Evolutionary conservation across 371 early-diverging fungal species (phyloP), one percentile per base, ranked within the genome.

Genomic region (Haplosporangium sp.): DNA sequence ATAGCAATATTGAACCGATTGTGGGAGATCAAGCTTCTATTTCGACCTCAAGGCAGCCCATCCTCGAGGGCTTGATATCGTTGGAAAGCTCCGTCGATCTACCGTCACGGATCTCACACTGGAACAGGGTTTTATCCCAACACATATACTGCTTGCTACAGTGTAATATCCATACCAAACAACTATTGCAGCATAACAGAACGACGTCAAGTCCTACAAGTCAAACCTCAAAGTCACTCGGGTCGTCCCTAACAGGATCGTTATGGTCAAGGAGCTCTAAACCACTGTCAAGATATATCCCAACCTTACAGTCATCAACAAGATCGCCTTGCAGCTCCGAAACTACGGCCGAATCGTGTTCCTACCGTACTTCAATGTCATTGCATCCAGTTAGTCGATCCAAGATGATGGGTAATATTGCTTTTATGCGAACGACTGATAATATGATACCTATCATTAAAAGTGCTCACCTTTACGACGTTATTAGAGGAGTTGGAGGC

Each of bases 401-500:
- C 57, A 57, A 35, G 35, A 57, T 42, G 40, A 42, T 8, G 13
- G 6, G 20, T 56, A 42, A 40, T 50, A 19, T 45, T 45, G 45
- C 45, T 45, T 45, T 45, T 45, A 10, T 45, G 1, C 27, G 27
- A 27, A 27, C 27, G 27, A 27, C 15, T 45, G 8, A 10, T 45
- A 10, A 15, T 45, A 10, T 45, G 8, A 15, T 1, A 10, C 45
- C 45, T 10, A 42, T 42, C 42, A 42, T 10, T 42, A 42, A 42
- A 5, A 42, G 42, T 42, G 0, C 27, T 27, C 27, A 27, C 27
- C 27, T 27, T 27, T 1, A 27, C 17, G 50, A 11, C 19, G 50
- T 50, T 34, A 27, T 34, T 45, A 71, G 71, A 8, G 8, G 71
- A 71, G 20, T 6, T 71, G 17, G 15, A 40, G 19, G 37, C 38